Evolutionary conservation across 345 rosid species (phyloP).

Genomic region (Hibiscus tridactylites): DNA sequence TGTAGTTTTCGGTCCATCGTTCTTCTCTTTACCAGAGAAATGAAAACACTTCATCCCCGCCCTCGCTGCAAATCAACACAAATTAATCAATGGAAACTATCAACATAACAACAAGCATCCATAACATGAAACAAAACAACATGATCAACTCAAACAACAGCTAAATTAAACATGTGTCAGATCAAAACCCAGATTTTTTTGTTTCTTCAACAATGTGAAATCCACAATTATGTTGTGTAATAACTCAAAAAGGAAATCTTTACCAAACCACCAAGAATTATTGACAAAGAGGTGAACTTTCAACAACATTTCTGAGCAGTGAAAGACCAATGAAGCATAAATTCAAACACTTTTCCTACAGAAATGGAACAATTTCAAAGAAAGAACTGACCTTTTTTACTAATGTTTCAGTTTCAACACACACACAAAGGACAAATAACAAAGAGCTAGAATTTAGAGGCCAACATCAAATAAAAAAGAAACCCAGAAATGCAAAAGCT

Average conservation of each 20-base stretch:
- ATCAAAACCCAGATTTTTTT: background rate
- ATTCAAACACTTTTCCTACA: background rate
- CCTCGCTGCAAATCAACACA: slow-evolving; percentile 26
- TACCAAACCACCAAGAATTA: background rate
- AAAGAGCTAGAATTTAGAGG: background rate
- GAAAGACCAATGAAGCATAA: background rate
- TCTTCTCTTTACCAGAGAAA: slow-evolving; percentile 35
- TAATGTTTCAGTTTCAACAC: background rate
- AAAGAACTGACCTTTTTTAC: background rate
- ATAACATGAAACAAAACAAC: background rate
- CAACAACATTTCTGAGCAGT: background rate
- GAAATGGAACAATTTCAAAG: background rate
- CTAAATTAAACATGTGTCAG: background rate
- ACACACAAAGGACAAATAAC: background rate
- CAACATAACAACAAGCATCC: background rate
- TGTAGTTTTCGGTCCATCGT: slow-evolving; percentile 34
- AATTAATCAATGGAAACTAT: slow-evolving; percentile 14
- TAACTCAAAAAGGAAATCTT: background rate
- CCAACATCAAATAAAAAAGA: background rate
- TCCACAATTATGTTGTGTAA: background rate
- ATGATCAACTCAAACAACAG: background rate
- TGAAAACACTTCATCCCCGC: slow-evolving; percentile 60
- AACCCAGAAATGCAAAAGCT: background rate
- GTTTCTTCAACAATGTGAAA: background rate
- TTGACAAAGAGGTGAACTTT: background rate